Conservation (phyloP, 169 alveolate genomes). For the Plasmodium sp. region DNA sequence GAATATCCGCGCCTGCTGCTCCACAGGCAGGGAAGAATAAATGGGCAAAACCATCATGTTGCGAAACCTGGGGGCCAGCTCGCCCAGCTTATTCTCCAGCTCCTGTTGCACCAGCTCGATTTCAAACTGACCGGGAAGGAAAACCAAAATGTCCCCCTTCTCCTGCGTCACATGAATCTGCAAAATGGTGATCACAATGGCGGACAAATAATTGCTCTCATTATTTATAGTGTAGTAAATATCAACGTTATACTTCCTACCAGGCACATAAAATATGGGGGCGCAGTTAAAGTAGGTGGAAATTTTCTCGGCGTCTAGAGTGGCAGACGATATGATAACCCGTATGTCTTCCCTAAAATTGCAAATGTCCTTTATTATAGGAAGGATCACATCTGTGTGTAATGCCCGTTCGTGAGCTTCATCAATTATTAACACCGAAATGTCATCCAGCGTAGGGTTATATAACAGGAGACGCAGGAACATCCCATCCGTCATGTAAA, state of each 20-base stretch:
- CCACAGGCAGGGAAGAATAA: slow-evolving; percentile 98
- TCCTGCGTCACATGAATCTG: slow-evolving; percentile 99
- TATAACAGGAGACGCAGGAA: slow-evolving; percentile 96
- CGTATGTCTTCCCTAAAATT: slow-evolving; percentile 90
- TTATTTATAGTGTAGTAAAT: slow-evolving; percentile 98
- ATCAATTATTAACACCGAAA: slow-evolving; percentile 97
- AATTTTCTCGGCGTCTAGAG: slow-evolving; percentile 99
- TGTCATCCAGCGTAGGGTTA: slow-evolving; percentile 95
- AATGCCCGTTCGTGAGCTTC: slow-evolving; percentile 99
- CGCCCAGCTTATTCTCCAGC: slow-evolving; percentile 80
- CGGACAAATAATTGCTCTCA: slow-evolving; percentile 99
- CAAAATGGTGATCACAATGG: slow-evolving; percentile 97
- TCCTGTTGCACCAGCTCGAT: slow-evolving; percentile 95
- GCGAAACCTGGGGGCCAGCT: slow-evolving; percentile 61
- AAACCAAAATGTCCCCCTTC: slow-evolving; percentile 98
- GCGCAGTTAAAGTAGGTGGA: slow-evolving; percentile 97
- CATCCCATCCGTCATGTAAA: slow-evolving; percentile 99
- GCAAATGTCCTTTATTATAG: slow-evolving; percentile 95
- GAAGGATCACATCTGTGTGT: slow-evolving; percentile 99
- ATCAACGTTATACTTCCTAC: slow-evolving; percentile 97
- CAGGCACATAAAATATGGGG: slow-evolving; percentile 96
- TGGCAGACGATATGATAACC: slow-evolving; percentile 95
- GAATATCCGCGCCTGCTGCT: slow-evolving; percentile 98
- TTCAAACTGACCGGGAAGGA: slow-evolving; percentile 99
- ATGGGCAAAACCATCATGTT: slow-evolving; percentile 96